Evolutionary conservation across 1,284 basidiomycete species (phyloP), one percentile per base, ranked within the genome.

Genomic region (Sporisorium iseilematis-ciliati): DNA sequence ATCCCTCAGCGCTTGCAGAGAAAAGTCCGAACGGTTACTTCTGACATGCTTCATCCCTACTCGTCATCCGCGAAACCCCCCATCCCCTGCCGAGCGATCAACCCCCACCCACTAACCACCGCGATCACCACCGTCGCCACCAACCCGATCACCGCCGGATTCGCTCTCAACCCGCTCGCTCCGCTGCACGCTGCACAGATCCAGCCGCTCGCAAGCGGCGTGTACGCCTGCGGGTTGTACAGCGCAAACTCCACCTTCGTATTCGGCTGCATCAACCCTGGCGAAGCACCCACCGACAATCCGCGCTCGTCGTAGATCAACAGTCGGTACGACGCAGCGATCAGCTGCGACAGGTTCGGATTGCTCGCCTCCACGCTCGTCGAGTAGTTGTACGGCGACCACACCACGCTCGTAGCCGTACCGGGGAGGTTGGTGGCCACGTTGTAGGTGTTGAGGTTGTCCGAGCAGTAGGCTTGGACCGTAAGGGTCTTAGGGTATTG

Each of bases 211-310:
- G 80, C 67, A 20, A 85, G 54, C 20, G 81, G 78, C 41, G 83
- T 85, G 61, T 85, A 85, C 7, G 74, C 63, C 50, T 81, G 65
- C n/a, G 83, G 83, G 31, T 79, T 82, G 65, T 85, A 85, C 42
- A 85, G 67, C 1, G 83, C 79, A 63, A 85, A 85, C 25, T 81
- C 54, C 2, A 83, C 79, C 63, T 68, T 71, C 46, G 74, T 78
- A 66, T 84, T 85, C 21, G 82, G 77, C 61, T 71, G 57, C 65
- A 85, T 77, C 41, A 68, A 33, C 10, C 83, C 83, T 12, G 78
- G 75, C 4, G 42, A 57, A 8, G 72, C 63, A 25, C 62, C 75
- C 3, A 68, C 76, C 7, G 46, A 46, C 35, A 73, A 51, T 0
- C 83, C 83, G 1, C 80, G 68, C 61, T 84, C 82, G 45, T 85